These are phyloP conservation scores for Thinopyrum obtusiflorum DNA, from an alignment of 202 grass and related monocot species.

Conservation along the genomic window DNA sequence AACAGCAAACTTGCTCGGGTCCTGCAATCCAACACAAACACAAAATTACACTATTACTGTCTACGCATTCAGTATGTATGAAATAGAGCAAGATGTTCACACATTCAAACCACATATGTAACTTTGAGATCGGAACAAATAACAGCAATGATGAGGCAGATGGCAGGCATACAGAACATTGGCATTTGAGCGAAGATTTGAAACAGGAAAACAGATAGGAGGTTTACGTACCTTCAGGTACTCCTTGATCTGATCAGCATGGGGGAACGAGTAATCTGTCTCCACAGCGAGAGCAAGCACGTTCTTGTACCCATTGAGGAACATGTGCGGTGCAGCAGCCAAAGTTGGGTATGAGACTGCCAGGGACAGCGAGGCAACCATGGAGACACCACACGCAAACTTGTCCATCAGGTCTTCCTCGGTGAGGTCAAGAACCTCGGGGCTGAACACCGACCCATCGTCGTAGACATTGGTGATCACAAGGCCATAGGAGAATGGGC, in stretches of 20 bases:
- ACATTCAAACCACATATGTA: neutral
- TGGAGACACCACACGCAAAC: slow-evolving; percentile 69
- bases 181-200: neutral
- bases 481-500: slow-evolving; percentile 82
- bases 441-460: slow-evolving; percentile 74
- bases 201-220: neutral
- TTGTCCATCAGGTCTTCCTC: slow-evolving; percentile 74
- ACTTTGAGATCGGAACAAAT: neutral
- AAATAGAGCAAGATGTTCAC: neutral
- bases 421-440: slow-evolving; percentile 83
- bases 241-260: slow-evolving; percentile 84
- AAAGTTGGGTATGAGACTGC: slow-evolving; percentile 71
- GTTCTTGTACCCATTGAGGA: slow-evolving; percentile 91
- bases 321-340: slow-evolving; percentile 81
- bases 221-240: slow-evolving; percentile 57
- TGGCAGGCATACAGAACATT: neutral
- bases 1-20: slow-evolving; percentile 73
- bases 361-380: slow-evolving; percentile 74
- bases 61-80: neutral
- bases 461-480: slow-evolving; percentile 62
- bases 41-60: neutral
- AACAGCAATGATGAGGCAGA: neutral
- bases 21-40: slow-evolving; percentile 30
- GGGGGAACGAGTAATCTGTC: slow-evolving; percentile 70
- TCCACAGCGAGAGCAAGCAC: slow-evolving; percentile 83